Base-by-base conservation (phyloP, 2,329 filamentous ascomycete species). In the Curvularia verruculosa region DNA sequence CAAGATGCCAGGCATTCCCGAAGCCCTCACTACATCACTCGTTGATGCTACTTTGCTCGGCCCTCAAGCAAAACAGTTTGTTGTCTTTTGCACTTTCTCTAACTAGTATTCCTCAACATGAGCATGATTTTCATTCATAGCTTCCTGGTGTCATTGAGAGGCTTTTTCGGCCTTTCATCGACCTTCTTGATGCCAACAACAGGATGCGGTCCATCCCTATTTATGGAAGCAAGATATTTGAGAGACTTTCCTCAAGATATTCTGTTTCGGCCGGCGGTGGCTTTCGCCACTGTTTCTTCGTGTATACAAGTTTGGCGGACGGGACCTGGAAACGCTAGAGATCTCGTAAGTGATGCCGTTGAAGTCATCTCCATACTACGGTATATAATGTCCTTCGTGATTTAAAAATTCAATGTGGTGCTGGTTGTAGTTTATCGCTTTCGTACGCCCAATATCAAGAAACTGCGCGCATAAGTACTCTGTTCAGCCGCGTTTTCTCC, bases 291-390 rank as follows among this genome's bases (percentile, higher is more conserved):
- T n/a, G 21, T 23, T 9, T 24, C 19, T 3, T 21, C 29, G 21
- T 29, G 13, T 24, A 24, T 31, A 13, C 23, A 24, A 1, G 3
- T 48, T 23, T 8, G 21, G 18, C 5, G 1, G 13, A 23, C 28
- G 13, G 1, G 15, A 8, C 34, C 12, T 36, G 10, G 10, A 34
- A 2, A 39, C 19, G 8, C 34, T 49, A 7, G 49, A 40, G 1
- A 47, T 39, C 1, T 52, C 37, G 18, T 59, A 40, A 13, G 52
- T 59, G 5, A 19, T 26, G 7, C 44, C 56, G 12, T 31, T 56
- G 3, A 41, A 45, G 2, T 57, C 45, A 8, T 54, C 39, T 50
- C 54, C 54, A 7, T 54, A 57, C 12, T 54, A 57, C 12, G 39
- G 45, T 3, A 21, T 45, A 0, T 31, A 45, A 5, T 49, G 34